phyloP scores from a whole-genome alignment of 306 rosid genomes.

The Castanea mollissima region DNA sequence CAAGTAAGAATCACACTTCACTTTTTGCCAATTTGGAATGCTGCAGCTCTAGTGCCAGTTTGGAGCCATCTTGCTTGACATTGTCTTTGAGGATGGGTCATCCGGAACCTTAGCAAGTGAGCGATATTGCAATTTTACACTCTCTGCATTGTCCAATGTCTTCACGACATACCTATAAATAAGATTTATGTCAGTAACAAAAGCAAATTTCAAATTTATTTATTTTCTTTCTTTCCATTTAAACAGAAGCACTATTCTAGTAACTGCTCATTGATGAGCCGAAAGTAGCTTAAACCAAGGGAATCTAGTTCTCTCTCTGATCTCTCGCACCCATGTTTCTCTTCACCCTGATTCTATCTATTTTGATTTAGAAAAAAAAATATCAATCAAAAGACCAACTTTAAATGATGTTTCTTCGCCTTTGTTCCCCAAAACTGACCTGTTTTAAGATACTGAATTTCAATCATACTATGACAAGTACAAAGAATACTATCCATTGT shows the following conservation, averaged over 20 bases:
- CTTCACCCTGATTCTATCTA: neutral
- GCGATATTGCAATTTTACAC: conserved; percentile 96
- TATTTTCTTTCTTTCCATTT: neutral
- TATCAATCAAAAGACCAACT: neutral
- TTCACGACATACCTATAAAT: conserved; percentile 88
- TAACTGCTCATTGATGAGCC: neutral
- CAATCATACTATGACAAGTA: neutral
- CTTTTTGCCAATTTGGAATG: neutral
- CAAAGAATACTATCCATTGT: neutral
- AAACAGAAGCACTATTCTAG: neutral
- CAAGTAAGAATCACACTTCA: neutral
- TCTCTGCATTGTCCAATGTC: conserved; percentile 98
- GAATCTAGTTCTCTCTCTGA: neutral
- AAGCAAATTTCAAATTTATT: conserved; percentile 3
- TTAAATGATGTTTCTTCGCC: neutral
- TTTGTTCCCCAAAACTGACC: neutral
- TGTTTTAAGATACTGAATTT: neutral
- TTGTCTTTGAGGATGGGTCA: conserved; percentile 54
- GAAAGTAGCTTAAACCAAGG: neutral
- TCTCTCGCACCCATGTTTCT: neutral
- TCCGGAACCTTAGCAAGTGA: conserved; percentile 80
- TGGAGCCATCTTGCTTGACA: conserved; percentile 65
- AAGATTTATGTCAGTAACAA: conserved; percentile 14
- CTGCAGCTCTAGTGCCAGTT: conserved; percentile 62
- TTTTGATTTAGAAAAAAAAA: neutral